Percentiles rank a stretch among this genome's conserved stretches.
phyloP scores from a whole-genome alignment of 2,329 filamentous ascomycete species.

The Phaeoacremonium minimum region DNA sequence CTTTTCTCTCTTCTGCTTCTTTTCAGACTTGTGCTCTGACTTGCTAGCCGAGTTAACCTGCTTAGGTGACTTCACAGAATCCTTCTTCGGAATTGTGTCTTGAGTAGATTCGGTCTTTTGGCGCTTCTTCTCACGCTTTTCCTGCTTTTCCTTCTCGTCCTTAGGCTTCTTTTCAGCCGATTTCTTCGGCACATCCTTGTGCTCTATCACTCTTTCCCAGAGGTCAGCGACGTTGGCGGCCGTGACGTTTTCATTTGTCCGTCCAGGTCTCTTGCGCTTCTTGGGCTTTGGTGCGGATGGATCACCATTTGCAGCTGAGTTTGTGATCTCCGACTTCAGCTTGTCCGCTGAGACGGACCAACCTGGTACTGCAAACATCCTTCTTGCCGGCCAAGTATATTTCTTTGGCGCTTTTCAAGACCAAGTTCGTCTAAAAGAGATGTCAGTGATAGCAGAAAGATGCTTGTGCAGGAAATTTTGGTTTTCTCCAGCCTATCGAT shows the following conservation, averaged over 20 bases:
- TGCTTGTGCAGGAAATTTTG: too few relatives aligned
- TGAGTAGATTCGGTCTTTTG: slow-evolving; percentile 12
- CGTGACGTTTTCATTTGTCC: slow-evolving; percentile 46
- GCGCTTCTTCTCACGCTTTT: slow-evolving; percentile 19
- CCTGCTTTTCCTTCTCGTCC: slow-evolving; percentile 11
- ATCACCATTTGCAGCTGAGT: slow-evolving; percentile 21
- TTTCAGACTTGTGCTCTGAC: slow-evolving; percentile 11
- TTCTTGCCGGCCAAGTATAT: too few relatives aligned
- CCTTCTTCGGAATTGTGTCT: slow-evolving; percentile 5
- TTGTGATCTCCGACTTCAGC: slow-evolving; percentile 64
- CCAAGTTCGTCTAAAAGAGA: too few relatives aligned
- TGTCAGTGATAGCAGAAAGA: too few relatives aligned
- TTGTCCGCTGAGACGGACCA: slow-evolving; percentile 76
- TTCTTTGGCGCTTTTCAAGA: too few relatives aligned
- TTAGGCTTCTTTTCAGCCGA: slow-evolving; percentile 11
- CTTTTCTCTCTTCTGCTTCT: slow-evolving; percentile 21
- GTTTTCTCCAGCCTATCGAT: too few relatives aligned
- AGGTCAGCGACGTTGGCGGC: slow-evolving; percentile 70
- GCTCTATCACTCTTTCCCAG: slow-evolving; percentile 76
- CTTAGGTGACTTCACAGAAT: slow-evolving; percentile 3
- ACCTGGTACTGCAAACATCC: slow-evolving; percentile 90
- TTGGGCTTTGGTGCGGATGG: slow-evolving; percentile 43
- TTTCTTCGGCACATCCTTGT: slow-evolving; percentile 38
- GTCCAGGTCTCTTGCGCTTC: slow-evolving; percentile 50
- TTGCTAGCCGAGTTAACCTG: too few relatives aligned